Percentiles rank a stretch among this genome's conserved stretches.
These are phyloP conservation scores for Tolypocladium ophioglossoides DNA, from an alignment of 2,329 filamentous ascomycete species.

Conservation along the genomic window DNA sequence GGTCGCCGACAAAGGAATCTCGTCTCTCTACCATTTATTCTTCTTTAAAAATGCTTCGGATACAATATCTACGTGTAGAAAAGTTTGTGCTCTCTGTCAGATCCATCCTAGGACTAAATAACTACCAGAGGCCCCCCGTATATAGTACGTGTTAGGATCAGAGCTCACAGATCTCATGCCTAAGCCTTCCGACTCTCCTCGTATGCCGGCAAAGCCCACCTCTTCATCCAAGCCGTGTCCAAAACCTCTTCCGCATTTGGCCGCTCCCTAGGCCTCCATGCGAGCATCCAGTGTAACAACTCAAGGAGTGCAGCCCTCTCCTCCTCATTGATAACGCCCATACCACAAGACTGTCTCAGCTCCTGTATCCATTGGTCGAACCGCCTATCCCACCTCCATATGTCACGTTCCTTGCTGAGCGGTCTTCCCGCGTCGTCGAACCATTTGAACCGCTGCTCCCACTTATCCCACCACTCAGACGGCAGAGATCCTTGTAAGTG, in stretches of 20 bases:
- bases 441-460: constrained; percentile 8
- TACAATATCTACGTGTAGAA: too few species aligned
- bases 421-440: constrained; percentile 9
- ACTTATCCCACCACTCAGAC: constrained; percentile 12
- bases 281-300: constrained; percentile 7
- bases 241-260: constrained; percentile 5
- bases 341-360: constrained; percentile 3
- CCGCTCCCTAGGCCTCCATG: constrained; percentile 8
- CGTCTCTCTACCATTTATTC: too few species aligned
- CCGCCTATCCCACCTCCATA: constrained; percentile 8
- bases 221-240: constrained; percentile 5
- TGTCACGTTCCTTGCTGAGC: constrained; percentile 4
- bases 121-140: too few species aligned
- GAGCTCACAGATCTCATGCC: background rate
- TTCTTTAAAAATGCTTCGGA: too few species aligned
- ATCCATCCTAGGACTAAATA: too few species aligned
- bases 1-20: too few species aligned
- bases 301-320: constrained; percentile 7
- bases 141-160: too few species aligned
- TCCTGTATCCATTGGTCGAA: constrained; percentile 10
- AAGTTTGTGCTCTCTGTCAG: too few species aligned
- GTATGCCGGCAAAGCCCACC: constrained; percentile 9
- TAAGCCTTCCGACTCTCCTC: background rate
- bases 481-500: constrained; percentile 9
- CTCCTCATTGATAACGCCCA: constrained; percentile 4